phyloP scores from a whole-genome alignment of 2,329 filamentous ascomycete genomes.

The Diaporthe ilicicola region DNA sequence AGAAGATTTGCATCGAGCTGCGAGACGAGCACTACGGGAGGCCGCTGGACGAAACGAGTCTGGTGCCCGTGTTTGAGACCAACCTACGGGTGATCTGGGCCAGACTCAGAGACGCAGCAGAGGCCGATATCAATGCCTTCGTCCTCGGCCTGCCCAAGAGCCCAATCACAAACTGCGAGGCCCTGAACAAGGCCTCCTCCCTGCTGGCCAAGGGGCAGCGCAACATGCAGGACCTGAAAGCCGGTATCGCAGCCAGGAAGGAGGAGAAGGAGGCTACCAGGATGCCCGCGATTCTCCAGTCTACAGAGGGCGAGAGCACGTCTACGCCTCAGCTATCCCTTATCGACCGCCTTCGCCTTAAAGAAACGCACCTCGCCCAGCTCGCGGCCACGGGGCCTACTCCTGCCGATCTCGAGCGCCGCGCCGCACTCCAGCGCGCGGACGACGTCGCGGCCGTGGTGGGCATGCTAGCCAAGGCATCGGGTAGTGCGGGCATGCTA shows the following conservation, averaged over 20 bases:
- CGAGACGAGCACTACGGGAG: slow-evolving; percentile 46
- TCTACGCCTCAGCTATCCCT: slow-evolving; percentile 64
- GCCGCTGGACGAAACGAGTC: slow-evolving; percentile 57
- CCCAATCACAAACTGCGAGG: slow-evolving; percentile 59
- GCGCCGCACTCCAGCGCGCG: slow-evolving; percentile 71
- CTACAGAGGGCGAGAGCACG: slow-evolving; percentile 53
- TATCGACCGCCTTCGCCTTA: slow-evolving; percentile 78
- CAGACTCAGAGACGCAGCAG: slow-evolving; percentile 39
- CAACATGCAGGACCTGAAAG: slow-evolving; percentile 74
- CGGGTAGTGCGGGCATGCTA: slow-evolving; percentile 55
- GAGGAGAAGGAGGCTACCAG: slow-evolving; percentile 50
- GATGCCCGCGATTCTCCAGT: slow-evolving; percentile 38
- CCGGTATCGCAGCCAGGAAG: slow-evolving; percentile 63
- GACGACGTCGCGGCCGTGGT: slow-evolving; percentile 75
- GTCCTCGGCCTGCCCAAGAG: slow-evolving; percentile 65
- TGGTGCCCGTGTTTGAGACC: slow-evolving; percentile 63
- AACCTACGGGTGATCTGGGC: slow-evolving; percentile 59
- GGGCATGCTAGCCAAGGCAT: slow-evolving; percentile 68
- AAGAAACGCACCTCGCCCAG: slow-evolving; percentile 65
- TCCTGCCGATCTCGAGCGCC: slow-evolving; percentile 65
- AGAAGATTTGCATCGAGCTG: slow-evolving; percentile 68
- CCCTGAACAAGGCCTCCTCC: slow-evolving; percentile 61
- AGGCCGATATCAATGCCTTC: slow-evolving; percentile 54
- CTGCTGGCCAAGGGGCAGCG: slow-evolving; percentile 72
- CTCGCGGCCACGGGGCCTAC: slow-evolving; percentile 54